These are phyloP conservation scores for Acmispon strigosus DNA, from an alignment of 306 rosid genomes.

Conservation along the genomic window DNA sequence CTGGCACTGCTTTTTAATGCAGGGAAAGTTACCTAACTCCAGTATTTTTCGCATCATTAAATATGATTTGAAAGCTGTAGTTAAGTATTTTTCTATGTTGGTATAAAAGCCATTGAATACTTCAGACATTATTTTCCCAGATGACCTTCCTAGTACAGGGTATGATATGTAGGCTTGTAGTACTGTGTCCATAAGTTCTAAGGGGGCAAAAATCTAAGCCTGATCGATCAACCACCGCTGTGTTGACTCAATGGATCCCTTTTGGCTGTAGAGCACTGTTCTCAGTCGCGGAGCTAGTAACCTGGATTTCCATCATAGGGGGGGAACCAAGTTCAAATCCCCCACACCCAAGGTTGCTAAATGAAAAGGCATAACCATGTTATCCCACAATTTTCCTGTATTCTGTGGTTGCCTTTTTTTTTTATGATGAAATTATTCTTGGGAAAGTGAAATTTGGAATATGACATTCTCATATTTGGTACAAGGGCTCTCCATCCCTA, in stretches of 20 bases:
- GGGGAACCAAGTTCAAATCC: background rate
- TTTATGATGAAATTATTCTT: background rate
- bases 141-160: background rate
- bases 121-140: background rate
- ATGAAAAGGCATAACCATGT: background rate
- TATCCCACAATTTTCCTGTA: background rate
- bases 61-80: background rate
- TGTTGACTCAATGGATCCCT: background rate
- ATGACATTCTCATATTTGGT: background rate
- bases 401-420: background rate
- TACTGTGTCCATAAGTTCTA: constrained; percentile 4
- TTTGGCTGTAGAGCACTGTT: background rate
- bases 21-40: background rate
- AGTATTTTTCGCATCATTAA: background rate
- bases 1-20: background rate
- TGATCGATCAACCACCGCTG: background rate
- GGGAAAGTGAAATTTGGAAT: background rate
- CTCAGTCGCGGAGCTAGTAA: background rate
- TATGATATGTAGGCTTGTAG: background rate
- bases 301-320: background rate
- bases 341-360: background rate
- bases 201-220: background rate
- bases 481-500: too few species aligned
- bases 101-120: background rate
- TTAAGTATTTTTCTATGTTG: background rate